Percentiles rank a stretch among this genome's conserved stretches.
Evolutionary conservation across 805 yeast species (phyloP).

Genomic region (Kodamaea laetipori): DNA sequence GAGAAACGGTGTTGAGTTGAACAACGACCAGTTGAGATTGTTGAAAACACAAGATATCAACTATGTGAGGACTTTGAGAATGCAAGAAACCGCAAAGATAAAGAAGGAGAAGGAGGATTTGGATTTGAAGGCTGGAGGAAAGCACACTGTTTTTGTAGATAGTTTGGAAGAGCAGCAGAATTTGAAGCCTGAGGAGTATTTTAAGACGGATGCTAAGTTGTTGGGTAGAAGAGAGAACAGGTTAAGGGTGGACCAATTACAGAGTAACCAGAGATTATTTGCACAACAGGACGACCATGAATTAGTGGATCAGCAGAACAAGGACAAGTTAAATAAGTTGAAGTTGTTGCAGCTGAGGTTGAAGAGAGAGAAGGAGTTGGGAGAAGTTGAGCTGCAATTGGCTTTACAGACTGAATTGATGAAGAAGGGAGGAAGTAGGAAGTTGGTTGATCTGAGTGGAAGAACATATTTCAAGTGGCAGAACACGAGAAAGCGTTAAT

Average conservation of each 20-base stretch:
- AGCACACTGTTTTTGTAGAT: constrained; percentile 86
- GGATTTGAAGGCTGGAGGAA: constrained; percentile 60
- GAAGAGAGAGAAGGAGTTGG: constrained; percentile 69
- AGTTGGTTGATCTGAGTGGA: constrained; percentile 67
- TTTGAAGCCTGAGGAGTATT: constrained; percentile 66
- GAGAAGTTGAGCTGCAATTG: constrained; percentile 69
- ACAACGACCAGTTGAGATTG: constrained; percentile 75
- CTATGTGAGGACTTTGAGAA: constrained; percentile 76
- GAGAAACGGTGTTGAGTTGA: constrained; percentile 60
- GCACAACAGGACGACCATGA: constrained; percentile 31
- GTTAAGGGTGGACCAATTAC: constrained; percentile 60
- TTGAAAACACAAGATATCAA: constrained; percentile 90
- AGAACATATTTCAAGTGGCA: constrained; percentile 81
- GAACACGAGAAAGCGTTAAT: constrained; percentile 62
- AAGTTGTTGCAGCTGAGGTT: constrained; percentile 62
- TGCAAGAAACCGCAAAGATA: constrained; percentile 66
- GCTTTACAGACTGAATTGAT: constrained; percentile 80
- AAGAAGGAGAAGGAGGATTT: constrained; percentile 54
- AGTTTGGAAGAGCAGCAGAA: constrained; percentile 51
- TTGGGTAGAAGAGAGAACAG: constrained; percentile 71
- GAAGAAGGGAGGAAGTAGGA: constrained; percentile 88
- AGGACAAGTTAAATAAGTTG: constrained; percentile 62
- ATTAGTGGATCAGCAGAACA: constrained; percentile 37
- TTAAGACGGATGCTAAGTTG: constrained; percentile 69
- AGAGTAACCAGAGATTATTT: constrained; percentile 36